phyloP scores from a whole-genome alignment of 495 filamentous ascomycete genomes.

The Stereocaulon alpinum region DNA sequence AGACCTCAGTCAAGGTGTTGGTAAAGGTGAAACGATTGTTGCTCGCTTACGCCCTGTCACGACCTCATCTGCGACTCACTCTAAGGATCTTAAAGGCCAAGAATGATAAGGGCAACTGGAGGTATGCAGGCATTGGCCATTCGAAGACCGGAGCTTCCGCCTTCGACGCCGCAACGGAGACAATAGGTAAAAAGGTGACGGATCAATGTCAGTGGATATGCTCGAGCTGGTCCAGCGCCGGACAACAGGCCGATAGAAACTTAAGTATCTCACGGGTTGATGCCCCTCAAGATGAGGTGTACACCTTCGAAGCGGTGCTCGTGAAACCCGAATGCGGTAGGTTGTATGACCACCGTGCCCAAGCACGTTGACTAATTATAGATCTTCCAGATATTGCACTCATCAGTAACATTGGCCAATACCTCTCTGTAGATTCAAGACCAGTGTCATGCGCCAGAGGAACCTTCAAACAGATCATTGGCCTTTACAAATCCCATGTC shows the following conservation, averaged over 20 bases:
- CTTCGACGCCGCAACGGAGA: constrained; percentile 57
- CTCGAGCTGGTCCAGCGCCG: constrained; percentile 20
- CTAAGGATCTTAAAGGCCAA: constrained; percentile 59
- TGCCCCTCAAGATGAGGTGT: constrained; percentile 45
- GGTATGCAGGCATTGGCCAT: constrained; percentile 35
- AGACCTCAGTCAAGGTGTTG: constrained; percentile 51
- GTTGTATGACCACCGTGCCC: neutral
- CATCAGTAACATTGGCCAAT: constrained; percentile 47
- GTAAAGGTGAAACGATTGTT: constrained; percentile 56
- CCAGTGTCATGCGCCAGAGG: constrained; percentile 57
- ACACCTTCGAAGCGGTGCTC: constrained; percentile 2
- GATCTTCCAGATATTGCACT: constrained; percentile 36
- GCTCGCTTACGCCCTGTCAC: constrained; percentile 65
- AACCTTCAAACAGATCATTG: constrained; percentile 54
- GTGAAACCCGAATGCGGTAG: constrained; percentile 25
- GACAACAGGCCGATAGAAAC: constrained; percentile 8
- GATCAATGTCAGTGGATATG: constrained; percentile 40
- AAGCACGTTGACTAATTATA: neutral
- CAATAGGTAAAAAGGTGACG: constrained; percentile 57
- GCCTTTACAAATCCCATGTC: constrained; percentile 48
- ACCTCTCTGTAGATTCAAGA: constrained; percentile 68
- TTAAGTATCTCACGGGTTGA: neutral
- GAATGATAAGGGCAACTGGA: constrained; percentile 53
- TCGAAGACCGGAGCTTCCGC: constrained; percentile 33
- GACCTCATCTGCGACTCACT: constrained; percentile 50